Evolutionary conservation across 2,329 filamentous ascomycete species (phyloP).

Genomic region (Aspergillus costaricaensis): DNA sequence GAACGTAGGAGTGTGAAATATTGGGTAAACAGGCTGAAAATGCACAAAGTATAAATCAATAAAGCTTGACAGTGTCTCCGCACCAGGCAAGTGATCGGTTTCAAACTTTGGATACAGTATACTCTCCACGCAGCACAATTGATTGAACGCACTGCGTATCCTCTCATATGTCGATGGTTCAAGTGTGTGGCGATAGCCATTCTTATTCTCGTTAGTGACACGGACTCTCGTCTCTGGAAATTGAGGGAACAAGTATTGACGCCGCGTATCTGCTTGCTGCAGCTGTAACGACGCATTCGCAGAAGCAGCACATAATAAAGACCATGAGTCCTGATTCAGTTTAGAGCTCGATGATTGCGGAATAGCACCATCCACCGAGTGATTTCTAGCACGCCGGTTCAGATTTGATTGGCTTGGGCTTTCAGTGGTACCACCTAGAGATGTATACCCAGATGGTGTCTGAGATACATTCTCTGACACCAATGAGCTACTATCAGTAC

Average conservation of each 20-base stretch:
- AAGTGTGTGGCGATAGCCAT: conserved; percentile 19
- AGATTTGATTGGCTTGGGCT: conserved; percentile 29
- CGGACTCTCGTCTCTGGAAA: conserved; percentile 21
- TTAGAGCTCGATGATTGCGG: conserved; percentile 29
- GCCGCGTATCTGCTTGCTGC: conserved; percentile 13
- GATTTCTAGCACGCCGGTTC: conserved; percentile 29
- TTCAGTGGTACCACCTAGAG: conserved; percentile 20
- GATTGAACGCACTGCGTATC: conserved; percentile 33
- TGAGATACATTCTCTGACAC: conserved; percentile 22
- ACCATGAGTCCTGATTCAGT: conserved; percentile 24
- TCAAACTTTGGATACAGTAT: conserved; percentile 36
- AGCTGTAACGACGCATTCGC: conserved; percentile 14
- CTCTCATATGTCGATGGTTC: conserved; percentile 29
- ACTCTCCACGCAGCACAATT: conserved; percentile 34
- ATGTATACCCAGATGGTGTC: conserved; percentile 23
- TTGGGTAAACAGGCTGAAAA: conserved; percentile 45
- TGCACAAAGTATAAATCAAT: conserved; percentile 41
- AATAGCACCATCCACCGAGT: conserved; percentile 31
- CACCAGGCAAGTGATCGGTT: conserved; percentile 31
- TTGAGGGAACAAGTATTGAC: conserved; percentile 28
- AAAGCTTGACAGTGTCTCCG: conserved; percentile 31
- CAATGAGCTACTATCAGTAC: conserved; percentile 18
- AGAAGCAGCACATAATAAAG: conserved; percentile 15
- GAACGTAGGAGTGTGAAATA: conserved; percentile 43
- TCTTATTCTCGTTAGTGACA: conserved; percentile 19